Evolutionary conservation across 1,284 basidiomycete species (phyloP).

Genomic region (Athelia psychrophila): DNA sequence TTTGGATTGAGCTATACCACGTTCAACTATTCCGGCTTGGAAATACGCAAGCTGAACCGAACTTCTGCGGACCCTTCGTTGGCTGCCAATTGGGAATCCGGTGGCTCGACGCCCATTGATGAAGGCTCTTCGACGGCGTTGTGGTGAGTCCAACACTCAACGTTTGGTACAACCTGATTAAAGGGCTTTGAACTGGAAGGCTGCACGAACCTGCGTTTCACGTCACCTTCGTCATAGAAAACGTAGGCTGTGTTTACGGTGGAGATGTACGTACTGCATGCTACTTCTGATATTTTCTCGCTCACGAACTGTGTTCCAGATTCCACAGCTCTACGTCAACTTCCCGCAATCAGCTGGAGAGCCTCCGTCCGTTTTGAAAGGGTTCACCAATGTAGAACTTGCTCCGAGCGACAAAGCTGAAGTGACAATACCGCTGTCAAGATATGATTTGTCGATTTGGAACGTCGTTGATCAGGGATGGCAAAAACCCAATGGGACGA

Average conservation of each 20-base stretch:
- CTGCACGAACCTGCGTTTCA: slow-evolving; percentile 60
- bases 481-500: slow-evolving; percentile 40
- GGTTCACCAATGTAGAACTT: slow-evolving; percentile 60
- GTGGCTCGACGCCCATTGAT: slow-evolving; percentile 41
- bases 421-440: slow-evolving; percentile 56
- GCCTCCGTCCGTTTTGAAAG: slow-evolving; percentile 61
- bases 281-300: background rate
- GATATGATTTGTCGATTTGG: slow-evolving; percentile 65
- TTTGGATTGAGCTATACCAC: slow-evolving; percentile 84
- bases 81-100: slow-evolving; percentile 52
- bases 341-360: slow-evolving; percentile 53
- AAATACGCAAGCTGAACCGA: slow-evolving; percentile 37
- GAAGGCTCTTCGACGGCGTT: slow-evolving; percentile 53
- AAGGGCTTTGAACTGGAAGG: slow-evolving; percentile 27
- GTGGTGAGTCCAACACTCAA: slow-evolving; percentile 35
- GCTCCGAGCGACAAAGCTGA: slow-evolving; percentile 41
- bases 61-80: slow-evolving; percentile 29
- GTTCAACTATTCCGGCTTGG: slow-evolving; percentile 65
- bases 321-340: slow-evolving; percentile 66
- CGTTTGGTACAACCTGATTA: background rate
- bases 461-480: slow-evolving; percentile 49
- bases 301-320: slow-evolving; percentile 26
- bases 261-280: slow-evolving; percentile 39
- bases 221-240: slow-evolving; percentile 58
- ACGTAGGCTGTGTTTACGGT: slow-evolving; percentile 53